A percentile compares a stretch with the other conserved stretches of the same genome.
phyloP scores from a whole-genome alignment of 352 stramenopile species.

The Globisporangium radiosum region DNA sequence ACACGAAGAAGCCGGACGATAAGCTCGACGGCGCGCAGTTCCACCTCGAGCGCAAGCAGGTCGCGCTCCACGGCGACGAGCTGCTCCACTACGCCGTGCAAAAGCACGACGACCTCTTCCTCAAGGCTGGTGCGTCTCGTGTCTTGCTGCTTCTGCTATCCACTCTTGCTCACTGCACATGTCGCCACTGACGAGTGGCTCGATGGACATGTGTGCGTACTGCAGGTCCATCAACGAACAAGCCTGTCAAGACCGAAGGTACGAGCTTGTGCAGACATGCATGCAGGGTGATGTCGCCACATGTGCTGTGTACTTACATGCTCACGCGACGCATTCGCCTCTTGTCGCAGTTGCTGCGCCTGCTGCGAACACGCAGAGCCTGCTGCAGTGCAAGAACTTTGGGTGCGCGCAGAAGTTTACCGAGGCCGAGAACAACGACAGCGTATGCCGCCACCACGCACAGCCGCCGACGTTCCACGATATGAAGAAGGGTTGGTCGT shows the following conservation, averaged over 20 bases:
- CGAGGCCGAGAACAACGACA: constrained; percentile 68
- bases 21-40: constrained; percentile 37
- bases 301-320: neutral
- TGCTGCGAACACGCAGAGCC: constrained; percentile 18
- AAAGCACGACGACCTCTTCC: constrained; percentile 85
- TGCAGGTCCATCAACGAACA: constrained; percentile 39
- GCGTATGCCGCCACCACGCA: constrained; percentile 71
- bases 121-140: constrained; percentile 37
- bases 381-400: constrained; percentile 85
- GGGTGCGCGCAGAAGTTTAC: constrained; percentile 79
- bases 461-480: constrained; percentile 86
- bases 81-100: constrained; percentile 72
- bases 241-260: constrained; percentile 36
- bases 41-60: constrained; percentile 70
- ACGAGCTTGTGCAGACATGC: constrained; percentile 13
- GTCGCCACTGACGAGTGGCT: no score
- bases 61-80: constrained; percentile 60
- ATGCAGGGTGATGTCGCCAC: neutral
- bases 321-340: neutral
- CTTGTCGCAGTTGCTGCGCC: neutral
- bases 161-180: neutral
- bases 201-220: neutral
- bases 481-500: constrained; percentile 89
- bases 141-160: neutral
- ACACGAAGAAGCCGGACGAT: constrained; percentile 81